These are phyloP conservation scores for Rhodotorula sp. DNA, from an alignment of 1,284 basidiomycete species.

Conservation along the genomic window DNA sequence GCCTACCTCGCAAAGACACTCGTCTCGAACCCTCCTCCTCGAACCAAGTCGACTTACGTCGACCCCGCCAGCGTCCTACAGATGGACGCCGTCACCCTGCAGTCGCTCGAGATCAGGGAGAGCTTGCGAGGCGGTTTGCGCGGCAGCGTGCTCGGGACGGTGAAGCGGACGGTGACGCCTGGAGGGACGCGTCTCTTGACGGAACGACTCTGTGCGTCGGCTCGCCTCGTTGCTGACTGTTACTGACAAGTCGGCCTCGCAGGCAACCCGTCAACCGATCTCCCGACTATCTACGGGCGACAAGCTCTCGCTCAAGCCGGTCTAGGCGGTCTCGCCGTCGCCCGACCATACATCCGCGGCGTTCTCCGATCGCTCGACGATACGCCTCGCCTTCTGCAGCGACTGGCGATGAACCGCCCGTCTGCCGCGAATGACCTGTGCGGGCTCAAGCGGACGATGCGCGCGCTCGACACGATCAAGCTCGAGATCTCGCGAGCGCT, in stretches of 20 bases:
- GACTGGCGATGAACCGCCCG: constrained; percentile 64
- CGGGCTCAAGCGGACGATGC: constrained; percentile 62
- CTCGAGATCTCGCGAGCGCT: constrained; percentile 4
- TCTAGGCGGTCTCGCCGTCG: constrained; percentile 62
- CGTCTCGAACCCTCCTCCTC: constrained; percentile 25
- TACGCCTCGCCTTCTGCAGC: constrained; percentile 72
- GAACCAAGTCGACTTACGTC: constrained; percentile 9
- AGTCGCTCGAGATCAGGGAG: constrained; percentile 82
- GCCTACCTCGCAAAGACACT: constrained; percentile 40
- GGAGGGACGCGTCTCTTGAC: constrained; percentile 75
- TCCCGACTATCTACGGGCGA: constrained; percentile 67
- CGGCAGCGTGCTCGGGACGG: constrained; percentile 73
- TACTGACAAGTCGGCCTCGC: constrained; percentile 10
- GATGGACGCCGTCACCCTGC: constrained; percentile 60
- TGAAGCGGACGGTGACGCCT: constrained; percentile 75
- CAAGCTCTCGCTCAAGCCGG: constrained; percentile 80
- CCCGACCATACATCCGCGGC: constrained; percentile 62
- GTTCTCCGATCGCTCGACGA: constrained; percentile 66
- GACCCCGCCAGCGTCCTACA: constrained; percentile 34
- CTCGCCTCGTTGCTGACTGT: not conserved
- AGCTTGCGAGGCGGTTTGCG: constrained; percentile 65
- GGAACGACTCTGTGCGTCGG: constrained; percentile 67
- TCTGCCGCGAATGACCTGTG: constrained; percentile 68
- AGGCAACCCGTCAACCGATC: constrained; percentile 83
- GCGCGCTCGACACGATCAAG: constrained; percentile 28